Conservation (phyloP, 1,284 basidiomycete genomes). For the Athelia sp. region DNA sequence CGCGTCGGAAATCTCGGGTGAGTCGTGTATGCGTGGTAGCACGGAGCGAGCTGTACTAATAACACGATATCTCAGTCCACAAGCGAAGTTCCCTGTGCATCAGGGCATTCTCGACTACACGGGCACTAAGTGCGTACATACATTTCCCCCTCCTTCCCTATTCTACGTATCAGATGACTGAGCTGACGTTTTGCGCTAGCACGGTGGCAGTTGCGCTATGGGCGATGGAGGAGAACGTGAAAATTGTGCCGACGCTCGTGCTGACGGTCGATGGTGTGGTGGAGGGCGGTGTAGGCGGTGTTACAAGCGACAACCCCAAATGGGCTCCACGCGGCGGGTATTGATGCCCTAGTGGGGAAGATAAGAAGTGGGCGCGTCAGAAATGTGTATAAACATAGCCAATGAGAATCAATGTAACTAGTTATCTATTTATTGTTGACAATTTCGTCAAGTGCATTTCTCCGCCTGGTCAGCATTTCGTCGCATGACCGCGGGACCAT, state of each 20-base stretch:
- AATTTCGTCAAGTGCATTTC: too few relatives aligned
- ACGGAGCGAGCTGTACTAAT: too few relatives aligned
- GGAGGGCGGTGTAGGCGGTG: conserved; percentile 59
- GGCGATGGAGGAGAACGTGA: conserved; percentile 47
- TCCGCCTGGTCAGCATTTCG: too few relatives aligned
- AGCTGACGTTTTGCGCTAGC: conserved; percentile 28
- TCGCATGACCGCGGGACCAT: too few relatives aligned
- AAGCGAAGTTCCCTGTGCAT: conserved; percentile 73
- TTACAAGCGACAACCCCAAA: conserved; percentile 53
- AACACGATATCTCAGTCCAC: conserved; percentile 59
- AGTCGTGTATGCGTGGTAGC: too few relatives aligned
- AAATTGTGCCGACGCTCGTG: conserved; percentile 47
- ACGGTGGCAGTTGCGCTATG: conserved; percentile 71
- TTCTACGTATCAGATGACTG: conserved; percentile 1
- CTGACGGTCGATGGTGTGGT: conserved; percentile 53
- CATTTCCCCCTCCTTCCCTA: not conserved
- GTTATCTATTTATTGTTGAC: too few relatives aligned
- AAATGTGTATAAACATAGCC: too few relatives aligned
- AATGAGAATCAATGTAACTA: too few relatives aligned
- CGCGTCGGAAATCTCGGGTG: conserved; percentile 67
- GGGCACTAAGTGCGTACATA: conserved; percentile 60
- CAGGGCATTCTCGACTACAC: conserved; percentile 69
- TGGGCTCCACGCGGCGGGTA: conserved; percentile 34
- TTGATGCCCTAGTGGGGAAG: not conserved
- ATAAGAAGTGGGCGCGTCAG: conserved; percentile 36